Evolutionary conservation across 106 monocot genomes (phyloP).

Genomic region (Platanthera guangdongensis): DNA sequence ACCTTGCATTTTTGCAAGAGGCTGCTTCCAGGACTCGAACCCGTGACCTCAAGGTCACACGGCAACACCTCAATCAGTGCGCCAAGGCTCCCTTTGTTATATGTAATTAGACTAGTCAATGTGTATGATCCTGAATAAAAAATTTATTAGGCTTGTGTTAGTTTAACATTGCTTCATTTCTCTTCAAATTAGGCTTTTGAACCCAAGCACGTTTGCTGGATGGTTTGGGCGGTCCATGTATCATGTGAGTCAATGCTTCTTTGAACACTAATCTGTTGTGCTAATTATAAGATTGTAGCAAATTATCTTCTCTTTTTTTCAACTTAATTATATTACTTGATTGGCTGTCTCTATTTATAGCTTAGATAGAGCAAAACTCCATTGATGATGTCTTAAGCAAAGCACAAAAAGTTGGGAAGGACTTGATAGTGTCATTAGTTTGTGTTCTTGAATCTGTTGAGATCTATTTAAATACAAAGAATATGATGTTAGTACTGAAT

Average conservation of each 20-base stretch:
- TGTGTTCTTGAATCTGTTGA: background rate
- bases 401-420: background rate
- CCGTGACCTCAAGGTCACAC: too few species aligned
- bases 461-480: background rate
- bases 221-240: constrained; percentile 97
- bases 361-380: background rate
- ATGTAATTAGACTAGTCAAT: background rate
- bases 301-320: background rate
- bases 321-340: too few species aligned
- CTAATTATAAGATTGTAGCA: background rate
- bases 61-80: too few species aligned
- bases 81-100: too few species aligned
- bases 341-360: background rate
- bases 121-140: background rate
- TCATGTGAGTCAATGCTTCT: constrained; percentile 53
- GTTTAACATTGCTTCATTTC: background rate
- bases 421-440: too few species aligned
- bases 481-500: background rate
- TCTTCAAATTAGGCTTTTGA: constrained; percentile 59
- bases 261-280: too few species aligned
- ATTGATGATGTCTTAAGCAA: background rate
- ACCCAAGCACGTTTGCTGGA: constrained; percentile 94
- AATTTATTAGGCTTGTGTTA: background rate
- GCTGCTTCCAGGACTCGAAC: too few species aligned
- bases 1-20: too few species aligned